A percentile compares a stretch with the other conserved stretches of the same genome.
phyloP scores from a whole-genome alignment of 2,329 filamentous ascomycete species.

The Purpureocillium takamizusanense region DNA sequence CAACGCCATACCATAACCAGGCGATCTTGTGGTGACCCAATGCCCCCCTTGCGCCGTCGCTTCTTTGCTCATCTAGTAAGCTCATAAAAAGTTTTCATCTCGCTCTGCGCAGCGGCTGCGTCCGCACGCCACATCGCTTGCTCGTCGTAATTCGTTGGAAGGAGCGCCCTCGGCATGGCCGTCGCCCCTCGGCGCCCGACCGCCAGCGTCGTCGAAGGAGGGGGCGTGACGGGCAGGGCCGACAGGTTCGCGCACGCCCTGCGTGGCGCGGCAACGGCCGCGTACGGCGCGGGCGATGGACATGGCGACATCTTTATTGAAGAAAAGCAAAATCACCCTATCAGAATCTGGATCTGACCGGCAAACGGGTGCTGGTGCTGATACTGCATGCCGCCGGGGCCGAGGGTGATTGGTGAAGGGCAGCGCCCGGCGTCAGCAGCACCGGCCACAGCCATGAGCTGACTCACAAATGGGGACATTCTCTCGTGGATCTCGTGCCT shows the following conservation, averaged over 20 bases:
- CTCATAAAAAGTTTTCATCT: neutral
- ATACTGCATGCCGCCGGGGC: too few relatives aligned
- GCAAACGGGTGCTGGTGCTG: too few relatives aligned
- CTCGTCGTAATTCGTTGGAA: neutral
- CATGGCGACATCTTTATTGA: constrained; percentile 1
- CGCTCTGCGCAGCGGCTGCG: neutral
- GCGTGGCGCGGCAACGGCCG: neutral
- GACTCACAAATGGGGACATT: constrained; percentile 19
- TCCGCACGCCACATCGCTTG: neutral
- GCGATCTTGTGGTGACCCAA: too few relatives aligned
- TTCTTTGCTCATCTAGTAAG: neutral
- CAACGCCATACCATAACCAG: too few relatives aligned
- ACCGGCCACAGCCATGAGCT: neutral
- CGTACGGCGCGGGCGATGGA: neutral
- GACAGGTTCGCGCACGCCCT: neutral
- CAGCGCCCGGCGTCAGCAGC: too few relatives aligned
- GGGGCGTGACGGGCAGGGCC: neutral
- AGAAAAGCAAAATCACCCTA: too few relatives aligned
- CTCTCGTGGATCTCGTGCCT: constrained; percentile 36
- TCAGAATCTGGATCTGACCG: too few relatives aligned
- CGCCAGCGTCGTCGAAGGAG: neutral
- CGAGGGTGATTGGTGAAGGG: too few relatives aligned
- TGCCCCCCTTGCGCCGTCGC: too few relatives aligned
- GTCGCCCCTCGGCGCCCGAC: too few relatives aligned
- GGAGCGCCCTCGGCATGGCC: neutral